Conservation (phyloP, 208 protist species). For the Naegleria lovaniensis region DNA sequence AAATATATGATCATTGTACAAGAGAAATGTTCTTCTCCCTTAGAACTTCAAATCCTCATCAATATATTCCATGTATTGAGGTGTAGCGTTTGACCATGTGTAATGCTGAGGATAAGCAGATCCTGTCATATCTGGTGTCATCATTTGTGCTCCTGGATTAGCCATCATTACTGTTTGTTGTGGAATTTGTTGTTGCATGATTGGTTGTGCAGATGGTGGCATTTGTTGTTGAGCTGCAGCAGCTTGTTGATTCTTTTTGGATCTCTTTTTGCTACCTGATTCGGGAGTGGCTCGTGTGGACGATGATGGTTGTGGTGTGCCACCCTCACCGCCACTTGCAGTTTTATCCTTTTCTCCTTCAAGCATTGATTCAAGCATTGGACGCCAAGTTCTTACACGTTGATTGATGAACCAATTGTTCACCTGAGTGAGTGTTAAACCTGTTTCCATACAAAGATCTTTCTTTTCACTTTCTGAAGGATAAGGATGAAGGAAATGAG, state of each 20-base stretch:
- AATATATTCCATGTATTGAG: no score
- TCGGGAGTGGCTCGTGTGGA: not conserved
- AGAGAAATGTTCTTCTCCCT: no score
- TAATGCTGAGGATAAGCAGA: not conserved
- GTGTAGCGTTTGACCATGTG: not conserved
- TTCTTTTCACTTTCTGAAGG: slow-evolving; percentile 36
- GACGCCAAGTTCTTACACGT: slow-evolving; percentile 30
- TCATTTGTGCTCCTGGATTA: not conserved
- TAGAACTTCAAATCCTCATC: no score
- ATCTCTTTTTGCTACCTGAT: not conserved
- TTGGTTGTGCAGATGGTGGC: not conserved
- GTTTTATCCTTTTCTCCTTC: not conserved
- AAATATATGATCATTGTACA: not conserved
- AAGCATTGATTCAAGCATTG: slow-evolving; percentile 30
- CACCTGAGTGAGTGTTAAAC: slow-evolving; percentile 30
- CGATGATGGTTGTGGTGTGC: not conserved
- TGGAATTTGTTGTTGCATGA: not conserved
- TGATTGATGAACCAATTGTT: slow-evolving; percentile 45
- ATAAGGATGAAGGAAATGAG: slow-evolving; percentile 33
- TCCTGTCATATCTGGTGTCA: not conserved
- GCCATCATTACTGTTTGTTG: not conserved
- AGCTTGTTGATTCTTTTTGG: not conserved
- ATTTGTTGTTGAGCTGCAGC: not conserved
- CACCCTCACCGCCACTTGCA: not conserved
- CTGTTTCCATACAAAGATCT: slow-evolving; percentile 26